Conservation (phyloP, 768 basidiomycete genomes). For the Xerocomellus intermedius region DNA sequence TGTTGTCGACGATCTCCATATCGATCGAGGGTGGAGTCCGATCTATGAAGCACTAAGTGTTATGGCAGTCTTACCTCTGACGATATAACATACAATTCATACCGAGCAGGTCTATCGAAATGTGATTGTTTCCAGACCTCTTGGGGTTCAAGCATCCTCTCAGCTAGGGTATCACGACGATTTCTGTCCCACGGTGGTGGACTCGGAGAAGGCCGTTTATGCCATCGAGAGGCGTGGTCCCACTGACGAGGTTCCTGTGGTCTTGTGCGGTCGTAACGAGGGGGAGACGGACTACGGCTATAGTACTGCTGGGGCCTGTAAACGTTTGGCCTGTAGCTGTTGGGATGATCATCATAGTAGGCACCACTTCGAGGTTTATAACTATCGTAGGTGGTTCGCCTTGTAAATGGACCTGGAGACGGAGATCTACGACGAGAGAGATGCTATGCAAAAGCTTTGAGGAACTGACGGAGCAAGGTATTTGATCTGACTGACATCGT, state of each 20-base stretch:
- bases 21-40: slow-evolving; percentile 33
- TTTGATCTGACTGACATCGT: slow-evolving; percentile 35
- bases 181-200: slow-evolving; percentile 33
- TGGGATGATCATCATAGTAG: slow-evolving; percentile 41
- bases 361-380: slow-evolving; percentile 45
- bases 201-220: slow-evolving; percentile 40
- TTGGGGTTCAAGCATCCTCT: slow-evolving; percentile 71
- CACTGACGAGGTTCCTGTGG: slow-evolving; percentile 43
- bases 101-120: slow-evolving; percentile 41
- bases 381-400: slow-evolving; percentile 48
- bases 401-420: slow-evolving; percentile 47
- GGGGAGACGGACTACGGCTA: slow-evolving; percentile 53
- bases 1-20: slow-evolving; percentile 37
- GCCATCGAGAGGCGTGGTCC: slow-evolving; percentile 47
- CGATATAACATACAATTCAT: slow-evolving; percentile 39
- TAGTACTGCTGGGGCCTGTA: slow-evolving; percentile 38
- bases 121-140: slow-evolving; percentile 67
- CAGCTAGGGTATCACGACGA: slow-evolving; percentile 40
- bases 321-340: slow-evolving; percentile 41
- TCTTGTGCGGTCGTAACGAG: slow-evolving; percentile 44
- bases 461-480: slow-evolving; percentile 13
- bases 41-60: slow-evolving; percentile 21
- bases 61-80: slow-evolving; percentile 22
- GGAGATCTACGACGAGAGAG: slow-evolving; percentile 44
- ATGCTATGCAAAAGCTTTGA: slow-evolving; percentile 25